These are phyloP conservation scores for Tolypocladium sp. DNA, from an alignment of 2,329 filamentous ascomycete species.

Conservation along the genomic window DNA sequence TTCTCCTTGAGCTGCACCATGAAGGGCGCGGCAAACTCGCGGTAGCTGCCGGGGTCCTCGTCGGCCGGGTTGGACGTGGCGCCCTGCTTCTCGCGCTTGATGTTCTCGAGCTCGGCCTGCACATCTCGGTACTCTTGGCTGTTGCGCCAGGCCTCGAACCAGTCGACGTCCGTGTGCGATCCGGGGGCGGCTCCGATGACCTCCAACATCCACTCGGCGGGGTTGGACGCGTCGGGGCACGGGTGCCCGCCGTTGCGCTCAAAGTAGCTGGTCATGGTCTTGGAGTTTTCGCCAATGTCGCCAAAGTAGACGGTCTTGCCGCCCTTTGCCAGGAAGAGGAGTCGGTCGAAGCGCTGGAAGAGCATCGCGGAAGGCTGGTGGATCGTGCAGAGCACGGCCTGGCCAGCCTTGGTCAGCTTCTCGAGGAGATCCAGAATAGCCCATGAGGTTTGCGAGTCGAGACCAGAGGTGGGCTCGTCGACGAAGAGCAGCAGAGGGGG, in stretches of 20 bases:
- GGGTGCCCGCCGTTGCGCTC: conserved; percentile 58
- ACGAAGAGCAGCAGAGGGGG: conserved; percentile 84
- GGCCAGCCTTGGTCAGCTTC: conserved; percentile 80
- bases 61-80: conserved; percentile 13
- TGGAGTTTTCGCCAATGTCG: conserved; percentile 63
- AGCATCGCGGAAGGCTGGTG: conserved; percentile 95
- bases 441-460: conserved; percentile 91
- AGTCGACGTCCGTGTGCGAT: conserved; percentile 53
- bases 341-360: conserved; percentile 81
- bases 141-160: conserved; percentile 53
- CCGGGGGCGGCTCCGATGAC: conserved; percentile 56
- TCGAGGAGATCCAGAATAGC: conserved; percentile 81
- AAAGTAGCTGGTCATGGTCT: conserved; percentile 64
- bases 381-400: conserved; percentile 93
- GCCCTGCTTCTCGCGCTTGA: conserved; percentile 39
- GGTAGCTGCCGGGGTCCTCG: conserved; percentile 39
- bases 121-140: conserved; percentile 48
- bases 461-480: conserved; percentile 89
- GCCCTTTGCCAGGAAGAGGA: conserved; percentile 68
- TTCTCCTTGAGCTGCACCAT: conserved; percentile 57
- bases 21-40: conserved; percentile 77
- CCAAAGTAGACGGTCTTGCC: conserved; percentile 77
- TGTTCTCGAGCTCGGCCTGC: conserved; percentile 45
- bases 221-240: conserved; percentile 64
- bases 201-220: conserved; percentile 71